Conservation (phyloP, 2,329 filamentous ascomycete genomes). For the Penicillium corylophilum region DNA sequence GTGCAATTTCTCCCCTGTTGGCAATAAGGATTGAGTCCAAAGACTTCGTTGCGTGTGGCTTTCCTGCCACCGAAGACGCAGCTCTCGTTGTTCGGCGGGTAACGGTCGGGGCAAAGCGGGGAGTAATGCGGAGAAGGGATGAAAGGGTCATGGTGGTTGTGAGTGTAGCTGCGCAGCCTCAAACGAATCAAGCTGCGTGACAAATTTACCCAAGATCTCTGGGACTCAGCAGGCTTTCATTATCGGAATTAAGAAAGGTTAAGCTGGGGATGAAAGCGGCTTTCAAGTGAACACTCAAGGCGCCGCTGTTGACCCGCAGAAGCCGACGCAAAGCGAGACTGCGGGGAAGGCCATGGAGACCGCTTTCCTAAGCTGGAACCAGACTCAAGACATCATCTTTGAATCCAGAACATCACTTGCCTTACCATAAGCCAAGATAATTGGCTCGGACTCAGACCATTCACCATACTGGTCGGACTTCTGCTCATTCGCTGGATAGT, state of each 20-base stretch:
- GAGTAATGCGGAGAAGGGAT: conserved; percentile 41
- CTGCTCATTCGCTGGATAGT: no score
- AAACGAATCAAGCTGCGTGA: conserved; percentile 4
- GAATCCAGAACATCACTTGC: no score
- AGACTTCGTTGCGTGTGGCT: conserved; percentile 33
- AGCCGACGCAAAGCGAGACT: conserved; percentile 39
- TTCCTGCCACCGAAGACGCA: conserved; percentile 29
- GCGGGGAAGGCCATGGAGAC: conserved; percentile 29
- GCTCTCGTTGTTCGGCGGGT: conserved; percentile 30
- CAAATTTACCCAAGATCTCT: not conserved
- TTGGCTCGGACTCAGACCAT: no score
- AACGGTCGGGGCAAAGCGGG: conserved; percentile 33
- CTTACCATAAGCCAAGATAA: no score
- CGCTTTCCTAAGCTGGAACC: conserved; percentile 5
- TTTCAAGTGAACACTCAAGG: conserved; percentile 8
- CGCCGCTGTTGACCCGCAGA: conserved; percentile 19
- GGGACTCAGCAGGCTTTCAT: conserved; percentile 10
- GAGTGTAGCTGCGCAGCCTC: not conserved
- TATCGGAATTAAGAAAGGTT: conserved; percentile 3
- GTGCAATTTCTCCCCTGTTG: conserved; percentile 93
- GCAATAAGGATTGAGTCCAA: conserved; percentile 84
- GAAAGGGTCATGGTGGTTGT: conserved; percentile 35
- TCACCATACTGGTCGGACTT: no score
- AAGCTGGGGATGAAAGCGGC: conserved; percentile 5
- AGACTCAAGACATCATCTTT: no score